A percentile compares a stretch with the other conserved stretches of the same genome.
Conservation (phyloP, 768 basidiomycete genomes). For the Mycena amicta region DNA sequence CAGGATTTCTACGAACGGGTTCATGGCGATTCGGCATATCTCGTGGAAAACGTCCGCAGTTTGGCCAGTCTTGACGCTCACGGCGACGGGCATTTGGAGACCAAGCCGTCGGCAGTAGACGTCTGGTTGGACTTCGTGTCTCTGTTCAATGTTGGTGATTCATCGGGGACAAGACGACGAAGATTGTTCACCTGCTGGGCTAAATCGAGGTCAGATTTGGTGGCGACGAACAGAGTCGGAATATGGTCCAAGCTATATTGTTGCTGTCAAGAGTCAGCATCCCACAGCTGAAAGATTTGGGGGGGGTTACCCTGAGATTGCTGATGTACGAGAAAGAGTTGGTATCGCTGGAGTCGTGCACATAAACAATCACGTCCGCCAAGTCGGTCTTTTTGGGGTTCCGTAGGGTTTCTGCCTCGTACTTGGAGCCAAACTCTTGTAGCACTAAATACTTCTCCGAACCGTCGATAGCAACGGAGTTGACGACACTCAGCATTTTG, state of each 20-base stretch:
- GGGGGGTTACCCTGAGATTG: conserved; percentile 77
- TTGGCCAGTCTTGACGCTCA: conserved; percentile 86
- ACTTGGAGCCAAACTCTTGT: conserved; percentile 96
- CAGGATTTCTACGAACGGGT: conserved; percentile 64
- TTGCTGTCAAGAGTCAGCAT: no score
- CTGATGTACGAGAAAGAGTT: conserved; percentile 99
- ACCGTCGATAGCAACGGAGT: conserved; percentile 91
- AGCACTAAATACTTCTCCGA: conserved; percentile 95
- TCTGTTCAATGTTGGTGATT: no score
- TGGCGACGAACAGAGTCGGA: conserved; percentile 96
- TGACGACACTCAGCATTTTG: conserved; percentile 90
- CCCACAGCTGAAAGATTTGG: conserved; percentile 22
- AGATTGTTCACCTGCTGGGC: conserved; percentile 74
- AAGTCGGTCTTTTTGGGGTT: conserved; percentile 89
- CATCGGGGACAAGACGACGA: no score
- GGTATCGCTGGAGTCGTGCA: conserved; percentile 97
- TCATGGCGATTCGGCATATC: conserved; percentile 82
- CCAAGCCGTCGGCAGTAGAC: conserved; percentile 90
- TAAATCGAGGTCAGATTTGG: conserved; percentile 96
- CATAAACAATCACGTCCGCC: conserved; percentile 93
- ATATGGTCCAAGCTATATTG: conserved; percentile 95
- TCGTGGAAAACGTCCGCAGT: conserved; percentile 86
- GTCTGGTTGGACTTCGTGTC: conserved; percentile 98
- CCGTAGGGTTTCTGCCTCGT: conserved; percentile 87
- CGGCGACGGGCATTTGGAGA: conserved; percentile 92